Conservation (phyloP, 768 basidiomycete species). For the Crepidotus variabilis region DNA sequence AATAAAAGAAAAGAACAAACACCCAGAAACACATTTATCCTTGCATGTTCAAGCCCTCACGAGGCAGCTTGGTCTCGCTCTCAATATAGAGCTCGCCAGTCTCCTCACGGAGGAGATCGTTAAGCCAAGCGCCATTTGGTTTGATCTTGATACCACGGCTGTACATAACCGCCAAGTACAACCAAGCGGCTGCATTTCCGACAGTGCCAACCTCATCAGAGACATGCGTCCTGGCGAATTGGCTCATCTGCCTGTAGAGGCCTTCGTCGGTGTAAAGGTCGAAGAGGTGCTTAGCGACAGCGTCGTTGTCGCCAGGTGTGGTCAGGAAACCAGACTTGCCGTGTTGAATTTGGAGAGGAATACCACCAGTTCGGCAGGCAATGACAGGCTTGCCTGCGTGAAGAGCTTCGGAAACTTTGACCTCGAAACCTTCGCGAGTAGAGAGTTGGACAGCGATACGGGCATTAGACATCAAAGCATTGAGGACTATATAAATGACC, state of each 20-base stretch:
- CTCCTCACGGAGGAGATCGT: constrained; percentile 75
- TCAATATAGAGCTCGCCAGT: constrained; percentile 65
- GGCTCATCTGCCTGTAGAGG: constrained; percentile 59
- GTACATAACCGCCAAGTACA: constrained; percentile 77
- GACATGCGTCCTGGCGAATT: constrained; percentile 71
- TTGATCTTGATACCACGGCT: constrained; percentile 69
- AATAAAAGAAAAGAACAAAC: neutral
- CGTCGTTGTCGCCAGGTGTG: constrained; percentile 67
- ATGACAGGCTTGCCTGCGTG: constrained; percentile 87
- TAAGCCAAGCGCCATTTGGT: constrained; percentile 83
- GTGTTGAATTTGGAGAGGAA: constrained; percentile 86
- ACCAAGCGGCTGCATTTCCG: constrained; percentile 66
- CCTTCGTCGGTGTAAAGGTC: constrained; percentile 74
- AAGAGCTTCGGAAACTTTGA: constrained; percentile 95
- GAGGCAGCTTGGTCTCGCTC: constrained; percentile 72
- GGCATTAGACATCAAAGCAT: constrained; percentile 84
- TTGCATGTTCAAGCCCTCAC: constrained; percentile 55
- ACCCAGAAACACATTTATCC: constrained; percentile 27
- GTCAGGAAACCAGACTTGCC: constrained; percentile 88
- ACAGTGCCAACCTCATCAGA: constrained; percentile 84
- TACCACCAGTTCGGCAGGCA: constrained; percentile 84
- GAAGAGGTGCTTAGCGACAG: constrained; percentile 73
- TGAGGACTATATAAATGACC: constrained; percentile 51
- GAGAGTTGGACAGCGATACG: constrained; percentile 90
- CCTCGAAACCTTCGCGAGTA: constrained; percentile 93